Evolutionary conservation across 2,329 filamentous ascomycete species (phyloP).

Genomic region (Neoscytalidium dimidiatum): DNA sequence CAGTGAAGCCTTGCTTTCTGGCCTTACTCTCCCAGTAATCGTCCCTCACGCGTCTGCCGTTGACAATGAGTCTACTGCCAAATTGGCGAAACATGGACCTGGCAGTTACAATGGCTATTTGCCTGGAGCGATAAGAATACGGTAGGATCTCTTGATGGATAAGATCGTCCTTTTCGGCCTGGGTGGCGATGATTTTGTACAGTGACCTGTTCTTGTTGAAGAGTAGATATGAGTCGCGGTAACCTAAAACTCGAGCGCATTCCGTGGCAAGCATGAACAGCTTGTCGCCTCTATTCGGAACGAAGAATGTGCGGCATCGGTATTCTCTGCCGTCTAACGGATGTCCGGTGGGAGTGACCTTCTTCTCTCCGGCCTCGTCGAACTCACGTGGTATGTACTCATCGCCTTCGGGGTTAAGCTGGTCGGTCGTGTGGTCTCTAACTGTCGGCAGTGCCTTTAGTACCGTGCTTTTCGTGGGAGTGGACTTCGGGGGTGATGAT

Average conservation of each 20-base stretch:
- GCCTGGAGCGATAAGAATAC: constrained; percentile 96
- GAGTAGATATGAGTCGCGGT: constrained; percentile 94
- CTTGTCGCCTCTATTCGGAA: constrained; percentile 87
- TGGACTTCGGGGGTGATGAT: constrained; percentile 71
- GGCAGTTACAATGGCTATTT: constrained; percentile 97
- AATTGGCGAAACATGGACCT: constrained; percentile 99
- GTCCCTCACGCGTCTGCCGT: constrained; percentile 87
- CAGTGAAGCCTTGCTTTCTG: constrained; percentile 95
- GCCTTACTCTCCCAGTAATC: constrained; percentile 99
- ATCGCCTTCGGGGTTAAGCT: constrained; percentile 83
- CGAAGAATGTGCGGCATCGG: constrained; percentile 88
- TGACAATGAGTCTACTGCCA: constrained; percentile 87
- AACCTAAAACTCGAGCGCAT: constrained; percentile 89
- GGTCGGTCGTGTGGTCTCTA: constrained; percentile 94
- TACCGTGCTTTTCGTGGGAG: constrained; percentile 74
- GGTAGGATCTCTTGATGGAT: constrained; percentile 94
- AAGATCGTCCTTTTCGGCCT: constrained; percentile 93
- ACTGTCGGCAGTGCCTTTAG: constrained; percentile 95
- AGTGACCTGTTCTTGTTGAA: constrained; percentile 99
- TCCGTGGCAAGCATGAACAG: constrained; percentile 99
- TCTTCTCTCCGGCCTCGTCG: constrained; percentile 91
- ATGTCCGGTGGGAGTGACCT: constrained; percentile 82
- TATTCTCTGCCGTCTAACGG: constrained; percentile 83
- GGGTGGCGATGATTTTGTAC: constrained; percentile 96
- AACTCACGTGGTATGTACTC: constrained; percentile 94